These are phyloP conservation scores for Aspergillus fijiensis DNA, from an alignment of 2,329 filamentous ascomycete species.

Conservation along the genomic window DNA sequence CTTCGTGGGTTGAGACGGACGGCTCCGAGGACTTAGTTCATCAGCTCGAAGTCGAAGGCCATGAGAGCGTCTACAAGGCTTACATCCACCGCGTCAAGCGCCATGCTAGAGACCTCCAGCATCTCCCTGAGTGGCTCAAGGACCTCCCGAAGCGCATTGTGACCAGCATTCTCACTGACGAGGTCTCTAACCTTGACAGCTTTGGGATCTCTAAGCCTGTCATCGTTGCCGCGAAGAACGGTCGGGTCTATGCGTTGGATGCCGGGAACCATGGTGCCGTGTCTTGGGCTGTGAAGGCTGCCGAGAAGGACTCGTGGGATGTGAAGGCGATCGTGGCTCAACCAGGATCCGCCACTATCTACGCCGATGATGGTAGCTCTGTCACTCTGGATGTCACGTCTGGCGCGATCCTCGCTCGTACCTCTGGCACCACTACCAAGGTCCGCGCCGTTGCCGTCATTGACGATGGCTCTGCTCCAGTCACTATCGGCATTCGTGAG, in stretches of 20 bases:
- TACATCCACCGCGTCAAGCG: constrained; percentile 84
- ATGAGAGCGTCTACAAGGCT: constrained; percentile 75
- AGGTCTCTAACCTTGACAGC: constrained; percentile 54
- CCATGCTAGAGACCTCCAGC: constrained; percentile 72
- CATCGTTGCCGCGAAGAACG: constrained; percentile 74
- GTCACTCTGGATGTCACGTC: constrained; percentile 51
- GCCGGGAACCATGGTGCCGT: constrained; percentile 71
- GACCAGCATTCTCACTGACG: constrained; percentile 58
- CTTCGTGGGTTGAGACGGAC: constrained; percentile 75
- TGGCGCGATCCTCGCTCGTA: constrained; percentile 41
- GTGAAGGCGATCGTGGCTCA: constrained; percentile 67
- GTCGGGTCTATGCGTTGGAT: constrained; percentile 77
- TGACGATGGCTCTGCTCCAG: constrained; percentile 22
- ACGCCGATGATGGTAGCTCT: constrained; percentile 62
- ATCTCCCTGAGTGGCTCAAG: constrained; percentile 70
- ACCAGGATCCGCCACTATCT: constrained; percentile 59
- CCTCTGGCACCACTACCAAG: constrained; percentile 23
- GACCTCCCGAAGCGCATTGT: constrained; percentile 68
- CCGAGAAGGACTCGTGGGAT: constrained; percentile 62
- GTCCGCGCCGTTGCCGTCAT: constrained; percentile 36
- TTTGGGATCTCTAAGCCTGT: constrained; percentile 90
- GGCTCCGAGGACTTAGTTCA: constrained; percentile 72
- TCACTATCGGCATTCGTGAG: constrained; percentile 34
- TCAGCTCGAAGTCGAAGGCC: constrained; percentile 80
- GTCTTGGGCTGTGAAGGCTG: constrained; percentile 70